Conservation (phyloP, 345 rosid genomes). For the Hypericum androsaemum region DNA sequence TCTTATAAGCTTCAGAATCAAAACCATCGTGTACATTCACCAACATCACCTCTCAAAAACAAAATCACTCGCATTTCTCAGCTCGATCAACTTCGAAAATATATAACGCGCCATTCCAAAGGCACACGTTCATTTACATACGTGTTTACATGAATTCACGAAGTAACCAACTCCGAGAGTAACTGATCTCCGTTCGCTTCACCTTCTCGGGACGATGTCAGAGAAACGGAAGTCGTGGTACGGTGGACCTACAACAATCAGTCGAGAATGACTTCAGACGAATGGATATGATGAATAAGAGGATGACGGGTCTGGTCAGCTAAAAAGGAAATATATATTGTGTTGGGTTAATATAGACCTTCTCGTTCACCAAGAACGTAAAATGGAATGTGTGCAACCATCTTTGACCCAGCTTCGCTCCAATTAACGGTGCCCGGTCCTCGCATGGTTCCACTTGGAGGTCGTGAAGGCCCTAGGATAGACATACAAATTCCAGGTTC, state of each 20-base stretch:
- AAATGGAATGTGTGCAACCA: slow-evolving; percentile 71
- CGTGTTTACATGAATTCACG: too few species aligned
- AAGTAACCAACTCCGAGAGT: too few species aligned
- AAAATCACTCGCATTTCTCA: too few species aligned
- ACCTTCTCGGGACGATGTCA: slow-evolving; percentile 45
- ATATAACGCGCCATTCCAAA: too few species aligned
- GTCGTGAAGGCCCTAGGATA: slow-evolving; percentile 59
- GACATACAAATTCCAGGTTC: slow-evolving; percentile 77
- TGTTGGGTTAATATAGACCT: slow-evolving; percentile 32
- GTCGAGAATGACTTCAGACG: background rate
- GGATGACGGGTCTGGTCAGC: background rate
- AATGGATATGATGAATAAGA: too few species aligned
- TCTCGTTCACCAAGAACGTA: slow-evolving; percentile 69
- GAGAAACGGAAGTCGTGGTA: slow-evolving; percentile 79
- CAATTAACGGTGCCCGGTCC: slow-evolving; percentile 72
- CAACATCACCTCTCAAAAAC: too few species aligned
- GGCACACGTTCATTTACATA: too few species aligned
- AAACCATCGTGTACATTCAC: too few species aligned
- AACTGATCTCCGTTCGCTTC: too few species aligned
- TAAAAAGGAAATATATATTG: background rate
- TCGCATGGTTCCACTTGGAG: slow-evolving; percentile 34
- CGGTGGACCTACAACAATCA: slow-evolving; percentile 61
- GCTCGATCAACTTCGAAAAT: too few species aligned
- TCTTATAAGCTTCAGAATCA: too few species aligned
- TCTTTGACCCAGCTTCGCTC: slow-evolving; percentile 59